Conservation (phyloP, 495 filamentous ascomycete species). For the Lentithecium fluviatile region DNA sequence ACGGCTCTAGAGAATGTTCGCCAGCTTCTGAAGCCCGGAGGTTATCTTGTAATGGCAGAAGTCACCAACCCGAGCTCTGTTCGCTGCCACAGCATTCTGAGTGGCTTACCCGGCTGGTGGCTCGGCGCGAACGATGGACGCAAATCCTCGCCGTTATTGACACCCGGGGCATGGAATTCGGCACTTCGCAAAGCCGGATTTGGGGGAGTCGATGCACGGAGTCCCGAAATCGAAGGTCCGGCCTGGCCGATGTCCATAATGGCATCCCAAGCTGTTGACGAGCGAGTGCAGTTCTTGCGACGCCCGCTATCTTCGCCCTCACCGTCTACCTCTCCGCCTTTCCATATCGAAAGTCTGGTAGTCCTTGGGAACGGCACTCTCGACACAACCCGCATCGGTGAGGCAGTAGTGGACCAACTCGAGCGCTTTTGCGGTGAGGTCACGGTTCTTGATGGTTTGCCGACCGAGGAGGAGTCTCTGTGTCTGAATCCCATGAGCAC, state of each 20-base stretch:
- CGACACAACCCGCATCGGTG: conserved; percentile 46
- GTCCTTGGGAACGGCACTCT: not conserved
- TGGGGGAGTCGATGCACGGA: conserved; percentile 7
- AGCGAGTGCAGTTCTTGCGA: conserved; percentile 6
- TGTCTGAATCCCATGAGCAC: conserved; percentile 9
- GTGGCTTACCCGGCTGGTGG: conserved; percentile 18
- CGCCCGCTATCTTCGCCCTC: not conserved
- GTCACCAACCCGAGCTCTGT: not conserved
- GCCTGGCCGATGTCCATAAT: not conserved
- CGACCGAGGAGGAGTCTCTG: not conserved
- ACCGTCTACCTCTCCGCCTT: too few species aligned
- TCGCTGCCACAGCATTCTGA: not conserved
- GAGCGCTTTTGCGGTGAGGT: conserved; percentile 10
- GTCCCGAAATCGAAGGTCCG: not conserved
- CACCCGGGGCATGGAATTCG: not conserved
- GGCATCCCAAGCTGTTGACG: conserved; percentile 8
- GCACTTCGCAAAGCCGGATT: conserved; percentile 1
- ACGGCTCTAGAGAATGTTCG: not conserved
- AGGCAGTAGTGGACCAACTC: conserved; percentile 53
- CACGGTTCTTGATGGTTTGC: not conserved
- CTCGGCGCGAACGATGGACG: conserved; percentile 6
- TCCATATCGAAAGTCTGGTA: not conserved
- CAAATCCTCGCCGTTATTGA: not conserved
- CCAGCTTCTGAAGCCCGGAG: conserved; percentile 10
- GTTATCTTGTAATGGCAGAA: conserved; percentile 9